These are phyloP conservation scores for Clarireedia homoeocarpa DNA, from an alignment of 2,329 filamentous ascomycete genomes.

Conservation along the genomic window DNA sequence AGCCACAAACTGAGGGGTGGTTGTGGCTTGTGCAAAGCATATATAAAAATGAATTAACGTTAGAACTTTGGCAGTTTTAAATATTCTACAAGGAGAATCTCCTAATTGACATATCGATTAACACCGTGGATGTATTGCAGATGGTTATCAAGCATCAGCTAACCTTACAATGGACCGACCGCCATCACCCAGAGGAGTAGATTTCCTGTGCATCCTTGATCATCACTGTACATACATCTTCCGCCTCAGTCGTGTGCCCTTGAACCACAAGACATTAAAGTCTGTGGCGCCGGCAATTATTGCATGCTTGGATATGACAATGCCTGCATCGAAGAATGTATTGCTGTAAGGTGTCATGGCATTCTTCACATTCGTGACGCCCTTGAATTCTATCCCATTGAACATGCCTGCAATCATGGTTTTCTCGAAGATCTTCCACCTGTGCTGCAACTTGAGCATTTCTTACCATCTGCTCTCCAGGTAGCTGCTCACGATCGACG, in stretches of 20 bases:
- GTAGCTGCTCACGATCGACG: conserved; percentile 17
- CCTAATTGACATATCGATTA: too few relatives aligned
- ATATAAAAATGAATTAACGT: not conserved
- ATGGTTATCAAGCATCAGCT: too few relatives aligned
- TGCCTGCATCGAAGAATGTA: conserved; percentile 40
- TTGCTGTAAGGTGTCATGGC: conserved; percentile 28
- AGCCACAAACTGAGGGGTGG: conserved; percentile 3
- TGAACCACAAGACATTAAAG: not conserved
- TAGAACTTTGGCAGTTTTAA: too few relatives aligned
- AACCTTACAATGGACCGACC: too few relatives aligned
- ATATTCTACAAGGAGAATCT: too few relatives aligned
- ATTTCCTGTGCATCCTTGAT: too few relatives aligned
- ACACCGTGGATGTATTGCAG: too few relatives aligned
- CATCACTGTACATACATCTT: too few relatives aligned
- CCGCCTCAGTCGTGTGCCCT: too few relatives aligned
- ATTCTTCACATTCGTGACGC: conserved; percentile 35
- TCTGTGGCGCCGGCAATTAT: conserved; percentile 39
- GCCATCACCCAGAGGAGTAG: too few relatives aligned
- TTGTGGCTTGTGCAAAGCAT: not conserved
- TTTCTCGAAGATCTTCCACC: conserved; percentile 23
- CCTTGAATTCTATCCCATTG: conserved; percentile 32
- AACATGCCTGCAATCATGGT: conserved; percentile 35
- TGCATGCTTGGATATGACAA: conserved; percentile 39
- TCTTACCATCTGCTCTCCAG: conserved; percentile 23
- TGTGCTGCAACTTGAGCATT: conserved; percentile 25